These are phyloP conservation scores for Paradendryphiella salina DNA, from an alignment of 2,329 filamentous ascomycete genomes.

Conservation along the genomic window DNA sequence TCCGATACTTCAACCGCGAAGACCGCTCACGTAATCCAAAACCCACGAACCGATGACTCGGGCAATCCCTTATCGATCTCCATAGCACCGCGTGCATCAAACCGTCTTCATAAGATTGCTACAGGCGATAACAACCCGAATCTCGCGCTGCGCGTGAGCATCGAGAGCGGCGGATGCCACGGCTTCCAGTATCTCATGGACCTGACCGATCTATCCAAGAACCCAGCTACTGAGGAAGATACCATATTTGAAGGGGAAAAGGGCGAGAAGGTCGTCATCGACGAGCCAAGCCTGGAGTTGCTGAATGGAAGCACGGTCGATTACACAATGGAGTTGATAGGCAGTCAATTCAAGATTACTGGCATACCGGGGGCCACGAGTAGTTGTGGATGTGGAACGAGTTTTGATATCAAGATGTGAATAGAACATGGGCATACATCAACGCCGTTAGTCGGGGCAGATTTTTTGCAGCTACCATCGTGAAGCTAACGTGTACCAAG, in stretches of 20 bases:
- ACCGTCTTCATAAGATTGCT: constrained; percentile 69
- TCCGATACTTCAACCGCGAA: constrained; percentile 28
- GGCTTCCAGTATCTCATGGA: constrained; percentile 98
- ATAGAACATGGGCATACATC: neutral
- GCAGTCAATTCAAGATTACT: constrained; percentile 92
- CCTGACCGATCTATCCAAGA: constrained; percentile 65
- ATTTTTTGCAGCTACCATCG: neutral
- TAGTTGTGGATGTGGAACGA: constrained; percentile 95
- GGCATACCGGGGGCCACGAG: constrained; percentile 91
- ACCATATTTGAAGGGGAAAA: constrained; percentile 76
- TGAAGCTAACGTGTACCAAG: neutral
- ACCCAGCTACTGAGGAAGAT: constrained; percentile 67
- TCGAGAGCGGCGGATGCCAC: constrained; percentile 93
- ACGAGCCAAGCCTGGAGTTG: constrained; percentile 82
- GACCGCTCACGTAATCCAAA: constrained; percentile 53
- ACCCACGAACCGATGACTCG: constrained; percentile 78
- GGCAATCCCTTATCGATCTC: constrained; percentile 82
- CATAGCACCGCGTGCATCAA: constrained; percentile 75
- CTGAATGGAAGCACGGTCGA: constrained; percentile 94
- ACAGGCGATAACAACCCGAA: constrained; percentile 65
- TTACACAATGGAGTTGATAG: constrained; percentile 94
- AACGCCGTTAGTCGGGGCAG: neutral
- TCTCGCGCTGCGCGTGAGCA: constrained; percentile 85
- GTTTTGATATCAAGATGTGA: constrained; percentile 80
- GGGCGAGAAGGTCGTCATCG: constrained; percentile 81